Percentiles rank a stretch among this genome's conserved stretches.
Evolutionary conservation across 1,284 basidiomycete species (phyloP).

Genomic region (Naganishia albida): DNA sequence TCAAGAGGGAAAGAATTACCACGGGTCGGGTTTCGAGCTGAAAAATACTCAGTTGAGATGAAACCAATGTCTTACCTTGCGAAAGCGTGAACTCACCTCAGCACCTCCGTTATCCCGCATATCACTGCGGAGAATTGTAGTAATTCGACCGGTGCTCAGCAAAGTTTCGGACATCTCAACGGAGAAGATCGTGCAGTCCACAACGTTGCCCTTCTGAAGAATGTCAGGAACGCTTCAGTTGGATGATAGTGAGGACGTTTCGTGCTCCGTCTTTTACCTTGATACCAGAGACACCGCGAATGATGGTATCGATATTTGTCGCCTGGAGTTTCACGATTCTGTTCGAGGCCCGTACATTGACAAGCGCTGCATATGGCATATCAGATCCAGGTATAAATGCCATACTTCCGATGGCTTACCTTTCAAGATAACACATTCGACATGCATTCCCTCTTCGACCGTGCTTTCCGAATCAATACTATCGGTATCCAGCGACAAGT

Average conservation of each 20-base stretch:
- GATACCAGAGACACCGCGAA: conserved; percentile 60
- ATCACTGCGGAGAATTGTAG: conserved; percentile 13
- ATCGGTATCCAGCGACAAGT: neutral
- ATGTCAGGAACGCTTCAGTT: neutral
- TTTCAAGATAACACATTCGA: conserved; percentile 10
- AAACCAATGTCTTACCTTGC: neutral
- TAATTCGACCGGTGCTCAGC: neutral
- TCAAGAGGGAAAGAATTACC: neutral
- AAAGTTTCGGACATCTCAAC: conserved; percentile 20
- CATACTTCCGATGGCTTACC: neutral
- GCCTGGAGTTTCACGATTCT: conserved; percentile 53
- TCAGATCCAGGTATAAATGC: neutral
- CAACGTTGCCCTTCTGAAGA: conserved; percentile 10
- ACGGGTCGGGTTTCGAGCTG: conserved; percentile 19
- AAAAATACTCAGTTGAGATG: neutral
- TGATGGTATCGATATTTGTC: conserved; percentile 65
- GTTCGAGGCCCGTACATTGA: conserved; percentile 24
- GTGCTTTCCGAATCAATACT: neutral
- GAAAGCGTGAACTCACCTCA: neutral
- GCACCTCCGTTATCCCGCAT: conserved; percentile 8
- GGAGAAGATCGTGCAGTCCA: conserved; percentile 15
- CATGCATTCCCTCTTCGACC: neutral
- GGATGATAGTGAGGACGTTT: neutral
- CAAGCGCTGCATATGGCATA: neutral
- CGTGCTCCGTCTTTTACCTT: neutral